Evolutionary conservation across 257 asterid species (phyloP).

Genomic region (Handroanthus guayacan): DNA sequence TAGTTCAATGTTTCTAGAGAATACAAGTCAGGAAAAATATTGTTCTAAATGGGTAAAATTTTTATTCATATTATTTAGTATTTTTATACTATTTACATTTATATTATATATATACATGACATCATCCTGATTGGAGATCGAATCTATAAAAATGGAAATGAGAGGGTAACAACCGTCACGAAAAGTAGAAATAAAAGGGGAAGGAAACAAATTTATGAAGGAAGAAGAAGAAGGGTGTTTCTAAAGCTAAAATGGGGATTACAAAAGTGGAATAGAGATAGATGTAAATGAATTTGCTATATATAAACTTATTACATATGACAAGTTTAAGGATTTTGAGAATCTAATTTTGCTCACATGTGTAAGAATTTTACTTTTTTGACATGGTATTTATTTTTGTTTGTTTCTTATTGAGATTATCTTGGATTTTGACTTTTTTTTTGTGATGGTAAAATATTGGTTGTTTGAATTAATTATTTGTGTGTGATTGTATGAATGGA

Average conservation of each 20-base stretch:
- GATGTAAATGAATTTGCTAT: constrained; percentile 21
- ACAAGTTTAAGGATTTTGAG: constrained; percentile 20
- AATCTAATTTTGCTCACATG: not conserved
- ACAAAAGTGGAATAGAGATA: constrained; percentile 25
- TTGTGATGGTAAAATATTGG: not conserved
- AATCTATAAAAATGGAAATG: too few relatives aligned
- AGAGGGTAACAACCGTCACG: too few relatives aligned
- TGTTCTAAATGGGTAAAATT: too few relatives aligned
- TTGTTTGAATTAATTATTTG: not conserved
- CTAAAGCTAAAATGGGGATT: constrained; percentile 14
- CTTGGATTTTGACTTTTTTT: not conserved
- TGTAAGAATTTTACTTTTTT: not conserved
- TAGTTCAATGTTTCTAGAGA: too few relatives aligned
- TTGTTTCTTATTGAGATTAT: not conserved
- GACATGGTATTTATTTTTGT: not conserved
- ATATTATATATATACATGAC: too few relatives aligned
- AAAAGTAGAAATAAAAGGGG: not conserved
- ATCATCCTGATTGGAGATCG: too few relatives aligned
- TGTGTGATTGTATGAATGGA: not conserved
- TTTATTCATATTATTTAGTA: too few relatives aligned
- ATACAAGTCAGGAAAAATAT: too few relatives aligned
- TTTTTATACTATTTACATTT: too few relatives aligned
- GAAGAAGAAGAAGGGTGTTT: not conserved
- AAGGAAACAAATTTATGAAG: not conserved
- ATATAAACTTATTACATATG: constrained; percentile 13